phyloP scores from a whole-genome alignment of 2,329 filamentous ascomycete species.

The Grosmannia clavigera region DNA sequence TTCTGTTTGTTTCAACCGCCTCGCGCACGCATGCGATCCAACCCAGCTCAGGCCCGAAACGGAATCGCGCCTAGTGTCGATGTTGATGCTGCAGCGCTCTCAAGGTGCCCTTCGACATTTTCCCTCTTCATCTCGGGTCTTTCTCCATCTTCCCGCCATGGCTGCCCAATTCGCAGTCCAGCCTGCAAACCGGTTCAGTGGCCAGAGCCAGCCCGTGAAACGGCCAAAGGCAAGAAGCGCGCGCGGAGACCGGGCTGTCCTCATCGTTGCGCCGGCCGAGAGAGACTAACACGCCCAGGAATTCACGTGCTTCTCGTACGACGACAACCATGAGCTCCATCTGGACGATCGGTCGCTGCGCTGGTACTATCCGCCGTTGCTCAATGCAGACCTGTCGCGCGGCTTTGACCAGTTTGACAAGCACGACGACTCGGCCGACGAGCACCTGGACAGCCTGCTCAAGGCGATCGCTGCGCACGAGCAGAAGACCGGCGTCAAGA shows the following conservation, averaged over 20 bases:
- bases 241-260: neutral
- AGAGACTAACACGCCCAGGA: slow-evolving; percentile 41
- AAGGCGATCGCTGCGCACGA: slow-evolving; percentile 65
- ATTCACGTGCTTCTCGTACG: slow-evolving; percentile 87
- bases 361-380: slow-evolving; percentile 71
- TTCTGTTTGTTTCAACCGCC: too few species aligned
- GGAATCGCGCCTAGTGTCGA: neutral
- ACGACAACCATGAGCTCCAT: slow-evolving; percentile 65
- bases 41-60: too few species aligned
- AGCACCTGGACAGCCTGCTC: slow-evolving; percentile 77
- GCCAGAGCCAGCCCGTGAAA: slow-evolving; percentile 57
- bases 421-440: slow-evolving; percentile 65
- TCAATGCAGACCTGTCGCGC: slow-evolving; percentile 61
- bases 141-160: neutral
- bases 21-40: too few species aligned
- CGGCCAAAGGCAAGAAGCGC: slow-evolving; percentile 51
- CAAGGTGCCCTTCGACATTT: too few species aligned
- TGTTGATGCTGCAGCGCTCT: neutral
- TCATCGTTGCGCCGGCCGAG: neutral
- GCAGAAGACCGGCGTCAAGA: slow-evolving; percentile 50
- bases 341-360: slow-evolving; percentile 68
- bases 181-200: slow-evolving; percentile 56
- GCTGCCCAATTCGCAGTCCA: slow-evolving; percentile 29
- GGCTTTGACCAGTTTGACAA: slow-evolving; percentile 78
- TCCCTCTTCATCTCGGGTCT: neutral